Evolutionary conservation across 2,329 filamentous ascomycete genomes (phyloP).

Genomic region (Colletotrichum melonis): DNA sequence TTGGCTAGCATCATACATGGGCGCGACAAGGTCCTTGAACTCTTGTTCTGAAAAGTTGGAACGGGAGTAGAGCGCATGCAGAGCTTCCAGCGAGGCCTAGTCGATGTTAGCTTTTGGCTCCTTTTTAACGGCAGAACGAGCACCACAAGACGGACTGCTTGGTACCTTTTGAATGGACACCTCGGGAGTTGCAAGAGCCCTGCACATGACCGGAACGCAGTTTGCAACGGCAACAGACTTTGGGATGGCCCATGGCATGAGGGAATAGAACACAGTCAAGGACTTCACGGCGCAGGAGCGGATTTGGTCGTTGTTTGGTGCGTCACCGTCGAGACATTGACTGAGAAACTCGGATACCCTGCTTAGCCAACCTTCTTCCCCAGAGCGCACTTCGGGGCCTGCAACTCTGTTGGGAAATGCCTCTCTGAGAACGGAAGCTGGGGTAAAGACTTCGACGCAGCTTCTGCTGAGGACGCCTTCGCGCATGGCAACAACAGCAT

Average conservation of each 20-base stretch:
- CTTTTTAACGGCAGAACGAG: neutral
- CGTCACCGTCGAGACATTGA: conserved; percentile 75
- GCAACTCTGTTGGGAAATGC: conserved; percentile 79
- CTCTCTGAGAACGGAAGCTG: conserved; percentile 78
- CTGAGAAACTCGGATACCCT: conserved; percentile 80
- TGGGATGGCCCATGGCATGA: conserved; percentile 89
- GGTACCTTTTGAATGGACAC: conserved; percentile 78
- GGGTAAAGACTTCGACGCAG: conserved; percentile 94
- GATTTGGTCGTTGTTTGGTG: conserved; percentile 74
- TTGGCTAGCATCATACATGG: conserved; percentile 80
- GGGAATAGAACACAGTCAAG: conserved; percentile 80
- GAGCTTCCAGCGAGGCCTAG: conserved; percentile 83
- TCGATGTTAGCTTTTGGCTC: conserved; percentile 37
- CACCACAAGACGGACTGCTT: neutral
- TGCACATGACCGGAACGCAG: conserved; percentile 77
- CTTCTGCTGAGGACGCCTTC: conserved; percentile 88
- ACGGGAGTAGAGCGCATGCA: conserved; percentile 85
- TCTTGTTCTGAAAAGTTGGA: conserved; percentile 81
- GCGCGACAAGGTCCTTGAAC: conserved; percentile 80
- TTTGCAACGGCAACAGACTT: conserved; percentile 80
- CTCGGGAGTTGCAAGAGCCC: conserved; percentile 76
- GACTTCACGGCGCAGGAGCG: conserved; percentile 80
- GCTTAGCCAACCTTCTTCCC: conserved; percentile 87
- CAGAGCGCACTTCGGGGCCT: conserved; percentile 77
- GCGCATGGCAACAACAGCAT: conserved; percentile 84